Evolutionary conservation across 139 green algal species (phyloP).

Genomic region (Closterium sp.): DNA sequence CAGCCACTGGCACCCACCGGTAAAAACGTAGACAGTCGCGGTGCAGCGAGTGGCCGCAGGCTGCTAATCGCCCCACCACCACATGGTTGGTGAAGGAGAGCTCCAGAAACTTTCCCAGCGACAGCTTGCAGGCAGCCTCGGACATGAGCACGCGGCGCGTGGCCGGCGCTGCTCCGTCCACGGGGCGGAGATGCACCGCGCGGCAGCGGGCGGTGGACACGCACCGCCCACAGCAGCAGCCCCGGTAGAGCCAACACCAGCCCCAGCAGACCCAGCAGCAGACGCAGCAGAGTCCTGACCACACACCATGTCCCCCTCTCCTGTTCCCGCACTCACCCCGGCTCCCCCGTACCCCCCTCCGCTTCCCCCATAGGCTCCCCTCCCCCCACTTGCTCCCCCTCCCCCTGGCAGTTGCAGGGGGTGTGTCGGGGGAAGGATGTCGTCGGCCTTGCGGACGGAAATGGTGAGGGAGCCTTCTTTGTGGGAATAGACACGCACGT

Average conservation of each 20-base stretch:
- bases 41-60: slow-evolving; percentile 49
- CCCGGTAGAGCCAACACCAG: neutral
- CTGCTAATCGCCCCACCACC: neutral
- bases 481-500: slow-evolving; percentile 34
- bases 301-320: too few species aligned
- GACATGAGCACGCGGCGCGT: too few species aligned
- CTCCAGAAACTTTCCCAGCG: too few species aligned
- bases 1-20: too few species aligned
- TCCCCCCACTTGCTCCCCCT: too few species aligned
- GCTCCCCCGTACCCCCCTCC: neutral
- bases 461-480: slow-evolving; percentile 34
- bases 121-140: too few species aligned
- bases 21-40: slow-evolving; percentile 45
- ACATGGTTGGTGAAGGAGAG: slow-evolving; percentile 44
- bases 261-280: neutral
- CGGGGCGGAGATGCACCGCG: slow-evolving; percentile 4
- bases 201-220: too few species aligned
- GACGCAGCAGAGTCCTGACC: too few species aligned
- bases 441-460: slow-evolving; percentile 19
- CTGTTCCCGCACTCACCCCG: too few species aligned
- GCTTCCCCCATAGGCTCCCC: neutral
- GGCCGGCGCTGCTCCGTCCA: slow-evolving; percentile 12
- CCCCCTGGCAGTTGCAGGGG: too few species aligned
- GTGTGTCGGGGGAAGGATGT: neutral
- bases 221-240: too few species aligned